Percentiles rank a stretch among this genome's conserved stretches.
These are phyloP conservation scores for Ganoderma boninense DNA, from an alignment of 1,284 basidiomycete species.

Conservation along the genomic window DNA sequence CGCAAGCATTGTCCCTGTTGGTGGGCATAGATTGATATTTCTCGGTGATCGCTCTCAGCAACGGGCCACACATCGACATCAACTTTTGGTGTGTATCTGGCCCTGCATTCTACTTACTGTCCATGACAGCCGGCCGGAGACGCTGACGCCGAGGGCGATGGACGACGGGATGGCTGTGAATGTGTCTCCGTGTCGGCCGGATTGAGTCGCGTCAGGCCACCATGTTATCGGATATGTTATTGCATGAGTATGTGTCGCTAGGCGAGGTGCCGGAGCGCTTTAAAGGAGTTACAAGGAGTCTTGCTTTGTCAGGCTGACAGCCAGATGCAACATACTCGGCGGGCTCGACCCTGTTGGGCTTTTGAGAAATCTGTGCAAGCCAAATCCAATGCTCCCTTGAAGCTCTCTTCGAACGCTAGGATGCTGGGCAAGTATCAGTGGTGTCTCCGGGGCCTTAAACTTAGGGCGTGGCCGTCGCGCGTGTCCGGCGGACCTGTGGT, in stretches of 20 bases:
- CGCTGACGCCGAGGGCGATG: conserved; percentile 2
- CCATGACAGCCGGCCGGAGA: background rate
- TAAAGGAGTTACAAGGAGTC: background rate
- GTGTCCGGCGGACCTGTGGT: background rate
- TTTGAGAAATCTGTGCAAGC: background rate
- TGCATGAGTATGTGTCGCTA: background rate
- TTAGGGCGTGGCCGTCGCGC: background rate
- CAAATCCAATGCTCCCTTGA: background rate
- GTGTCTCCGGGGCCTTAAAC: background rate
- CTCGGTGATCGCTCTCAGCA: background rate
- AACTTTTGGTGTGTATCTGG: background rate
- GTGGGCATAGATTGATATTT: background rate
- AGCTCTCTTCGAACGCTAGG: background rate
- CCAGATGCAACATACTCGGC: background rate
- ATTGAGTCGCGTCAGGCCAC: background rate
- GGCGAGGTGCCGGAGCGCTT: background rate
- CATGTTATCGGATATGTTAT: background rate
- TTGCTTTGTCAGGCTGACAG: background rate
- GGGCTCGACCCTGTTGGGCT: too few species aligned
- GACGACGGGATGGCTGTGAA: conserved; percentile 1
- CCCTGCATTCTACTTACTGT: background rate
- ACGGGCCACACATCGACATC: background rate
- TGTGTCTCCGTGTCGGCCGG: background rate
- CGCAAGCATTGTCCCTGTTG: background rate
- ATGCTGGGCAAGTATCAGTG: background rate